Base-by-base conservation (phyloP, 2,329 filamentous ascomycete genomes). In the Penicillium sp. region DNA sequence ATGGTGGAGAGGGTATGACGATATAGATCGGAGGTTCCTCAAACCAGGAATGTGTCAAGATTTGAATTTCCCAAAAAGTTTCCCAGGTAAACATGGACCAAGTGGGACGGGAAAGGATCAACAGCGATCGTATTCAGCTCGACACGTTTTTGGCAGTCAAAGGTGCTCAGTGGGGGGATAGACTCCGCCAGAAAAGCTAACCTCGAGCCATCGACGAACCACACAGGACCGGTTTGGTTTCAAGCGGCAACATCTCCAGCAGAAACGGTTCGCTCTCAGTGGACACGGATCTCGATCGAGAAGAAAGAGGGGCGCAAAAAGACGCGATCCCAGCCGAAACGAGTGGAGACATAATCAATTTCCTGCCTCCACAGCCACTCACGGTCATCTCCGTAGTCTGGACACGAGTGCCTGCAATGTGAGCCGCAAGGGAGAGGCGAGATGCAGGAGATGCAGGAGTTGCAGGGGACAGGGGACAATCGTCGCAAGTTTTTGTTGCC, bases 391-490 rank as follows among this genome's bases (percentile, higher is more conserved):
- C 50, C 48, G 50, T 36, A 29, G 47, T 35, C 37, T 35, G 42
- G 32, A 48, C 43, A 48, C 45, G 45, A 46, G 42, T 30, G 26
- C 12, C 31, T 48, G 44, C 47, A 47, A 48, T 48, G 50, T 52
- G 47, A 50, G 49, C 50, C 49, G 50, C 50, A 53, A 53, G 50
- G 50, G 48, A 27, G 9, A 27, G 9, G 25, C 25, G 25, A n/a
- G 25, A 22, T 13, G 25, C 25, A 31, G 27, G 14, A 34, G 14
- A 22, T 41, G 39, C 22, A 40, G 30, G 30, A 35, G 41, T n/a
- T 12, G 17, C 16, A 14, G 7, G 27, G 6, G 6, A 23, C 16
- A 9, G 13, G 15, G 9, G 25, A 27, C 27, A 27, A n/a, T n/a
- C n/a, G n/a, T n/a, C n/a, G n/a, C n/a, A n/a, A n/a, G n/a, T n/a